Evolutionary conservation across 2,329 filamentous ascomycete species (phyloP).

Genomic region (Chrysosporium queenslandicum): DNA sequence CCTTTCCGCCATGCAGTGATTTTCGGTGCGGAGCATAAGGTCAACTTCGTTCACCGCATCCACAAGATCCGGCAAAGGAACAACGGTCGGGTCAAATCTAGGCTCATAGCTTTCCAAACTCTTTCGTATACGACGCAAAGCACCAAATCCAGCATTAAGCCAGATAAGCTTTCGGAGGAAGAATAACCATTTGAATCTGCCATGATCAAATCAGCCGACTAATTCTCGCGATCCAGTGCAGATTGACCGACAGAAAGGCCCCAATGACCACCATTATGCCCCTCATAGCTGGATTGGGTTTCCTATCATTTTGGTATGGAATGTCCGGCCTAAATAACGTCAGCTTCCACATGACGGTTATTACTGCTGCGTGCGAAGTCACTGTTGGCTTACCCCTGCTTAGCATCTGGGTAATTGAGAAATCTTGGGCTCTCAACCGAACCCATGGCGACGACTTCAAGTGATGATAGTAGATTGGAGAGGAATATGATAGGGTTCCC

Average conservation of each 20-base stretch:
- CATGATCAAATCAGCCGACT: neutral
- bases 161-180: conserved; percentile 54
- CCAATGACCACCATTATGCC: conserved; percentile 51
- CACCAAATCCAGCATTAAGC: conserved; percentile 57
- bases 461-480: too few species aligned
- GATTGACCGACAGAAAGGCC: conserved; percentile 43
- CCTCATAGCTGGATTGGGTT: conserved; percentile 55
- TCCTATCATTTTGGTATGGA: conserved; percentile 32
- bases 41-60: conserved; percentile 14
- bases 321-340: conserved; percentile 16
- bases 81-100: conserved; percentile 49
- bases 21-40: conserved; percentile 20
- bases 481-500: too few species aligned
- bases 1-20: conserved; percentile 23
- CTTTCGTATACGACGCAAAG: conserved; percentile 44
- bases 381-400: neutral
- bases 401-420: conserved; percentile 10
- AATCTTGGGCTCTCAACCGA: conserved; percentile 1
- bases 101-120: conserved; percentile 45
- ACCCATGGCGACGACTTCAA: neutral
- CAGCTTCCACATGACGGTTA: neutral
- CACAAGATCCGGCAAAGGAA: conserved; percentile 29
- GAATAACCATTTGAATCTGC: conserved; percentile 44
- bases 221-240: neutral
- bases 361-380: neutral